These are phyloP conservation scores for Alternaria sp. DNA, from an alignment of 2,329 filamentous ascomycete species.

Conservation along the genomic window DNA sequence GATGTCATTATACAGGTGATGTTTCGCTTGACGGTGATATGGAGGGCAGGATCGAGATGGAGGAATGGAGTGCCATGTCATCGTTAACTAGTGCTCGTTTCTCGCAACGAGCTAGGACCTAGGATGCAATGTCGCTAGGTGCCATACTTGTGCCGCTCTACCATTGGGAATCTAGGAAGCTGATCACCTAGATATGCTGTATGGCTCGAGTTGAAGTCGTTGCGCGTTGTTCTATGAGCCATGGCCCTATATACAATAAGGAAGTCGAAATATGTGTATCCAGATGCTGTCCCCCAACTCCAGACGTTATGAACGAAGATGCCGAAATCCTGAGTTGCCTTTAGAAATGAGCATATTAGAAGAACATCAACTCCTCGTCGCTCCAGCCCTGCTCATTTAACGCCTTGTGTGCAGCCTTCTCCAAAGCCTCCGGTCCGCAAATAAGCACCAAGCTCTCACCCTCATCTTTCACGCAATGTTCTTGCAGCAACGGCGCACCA, in stretches of 20 bases:
- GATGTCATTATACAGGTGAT: neutral
- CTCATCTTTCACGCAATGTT: conserved; percentile 62
- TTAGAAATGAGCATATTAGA: conserved; percentile 55
- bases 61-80: neutral
- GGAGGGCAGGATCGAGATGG: neutral
- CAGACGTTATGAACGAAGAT: neutral
- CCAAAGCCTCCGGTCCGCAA: conserved; percentile 80
- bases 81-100: too few species aligned
- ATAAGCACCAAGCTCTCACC: conserved; percentile 71
- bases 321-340: neutral
- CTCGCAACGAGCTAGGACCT: too few species aligned
- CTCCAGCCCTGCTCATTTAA: conserved; percentile 72
- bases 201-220: neutral
- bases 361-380: conserved; percentile 78
- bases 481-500: conserved; percentile 66
- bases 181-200: neutral
- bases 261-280: neutral
- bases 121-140: too few species aligned
- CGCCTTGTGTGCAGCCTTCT: conserved; percentile 68
- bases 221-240: too few species aligned
- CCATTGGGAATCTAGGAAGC: too few species aligned
- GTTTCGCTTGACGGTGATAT: neutral
- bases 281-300: neutral
- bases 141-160: too few species aligned
- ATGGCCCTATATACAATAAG: neutral